Conservation (phyloP, 2,329 filamentous ascomycete genomes). For the Ophiostoma populinum region DNA sequence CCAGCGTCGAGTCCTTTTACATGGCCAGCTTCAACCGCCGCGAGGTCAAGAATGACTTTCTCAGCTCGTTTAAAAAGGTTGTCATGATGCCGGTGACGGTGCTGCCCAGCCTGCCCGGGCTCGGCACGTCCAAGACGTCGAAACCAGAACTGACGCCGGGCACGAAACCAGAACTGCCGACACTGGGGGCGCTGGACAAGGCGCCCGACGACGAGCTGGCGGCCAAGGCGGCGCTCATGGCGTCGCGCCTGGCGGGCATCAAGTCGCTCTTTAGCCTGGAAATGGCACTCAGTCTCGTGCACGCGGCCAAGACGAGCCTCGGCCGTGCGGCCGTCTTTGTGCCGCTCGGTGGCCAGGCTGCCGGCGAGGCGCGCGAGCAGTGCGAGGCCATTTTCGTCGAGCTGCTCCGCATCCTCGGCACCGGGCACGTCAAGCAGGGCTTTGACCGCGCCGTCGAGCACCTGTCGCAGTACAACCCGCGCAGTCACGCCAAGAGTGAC, state of each 20-base stretch:
- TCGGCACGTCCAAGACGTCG: constrained; percentile 44
- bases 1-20: constrained; percentile 78
- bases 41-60: constrained; percentile 88
- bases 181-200: too few species aligned
- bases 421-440: constrained; percentile 74
- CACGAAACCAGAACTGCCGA: constrained; percentile 12
- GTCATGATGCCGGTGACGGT: constrained; percentile 98
- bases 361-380: constrained; percentile 70
- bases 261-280: constrained; percentile 92
- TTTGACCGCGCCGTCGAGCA: constrained; percentile 89
- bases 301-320: constrained; percentile 72
- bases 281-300: constrained; percentile 76
- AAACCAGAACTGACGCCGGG: constrained; percentile 75
- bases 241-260: constrained; percentile 83
- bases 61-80: constrained; percentile 94
- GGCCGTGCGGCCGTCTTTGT: constrained; percentile 77
- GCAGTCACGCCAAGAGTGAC: constrained; percentile 53
- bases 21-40: constrained; percentile 92
- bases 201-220: constrained; percentile 81
- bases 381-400: constrained; percentile 79
- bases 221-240: constrained; percentile 96
- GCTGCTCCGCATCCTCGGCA: constrained; percentile 68
- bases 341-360: constrained; percentile 58
- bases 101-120: constrained; percentile 50
- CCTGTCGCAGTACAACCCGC: constrained; percentile 77